Evolutionary conservation across 1,139 yeast species (phyloP).

Genomic region (Pichia sp.): DNA sequence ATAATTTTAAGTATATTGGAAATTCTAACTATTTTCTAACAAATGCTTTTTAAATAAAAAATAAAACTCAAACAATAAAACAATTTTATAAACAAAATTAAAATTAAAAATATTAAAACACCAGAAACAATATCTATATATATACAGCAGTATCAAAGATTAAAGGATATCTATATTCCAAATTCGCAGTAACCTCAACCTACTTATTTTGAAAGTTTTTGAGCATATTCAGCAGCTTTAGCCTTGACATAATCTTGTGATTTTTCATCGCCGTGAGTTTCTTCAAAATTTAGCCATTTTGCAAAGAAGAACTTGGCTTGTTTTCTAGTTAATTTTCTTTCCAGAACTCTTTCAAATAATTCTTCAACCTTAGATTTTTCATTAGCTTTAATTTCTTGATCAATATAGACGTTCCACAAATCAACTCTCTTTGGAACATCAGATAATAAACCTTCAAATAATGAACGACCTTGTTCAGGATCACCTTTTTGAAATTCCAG

Average conservation of each 20-base stretch:
- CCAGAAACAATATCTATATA: not conserved
- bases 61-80: too few relatives aligned
- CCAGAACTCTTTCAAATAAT: slow-evolving; percentile 71
- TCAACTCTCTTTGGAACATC: slow-evolving; percentile 92
- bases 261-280: slow-evolving; percentile 59
- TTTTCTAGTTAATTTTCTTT: slow-evolving; percentile 71
- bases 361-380: slow-evolving; percentile 63
- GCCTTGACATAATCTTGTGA: slow-evolving; percentile 83
- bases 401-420: slow-evolving; percentile 91
- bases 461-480: slow-evolving; percentile 87
- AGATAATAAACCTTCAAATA: slow-evolving; percentile 85
- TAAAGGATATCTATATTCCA: too few relatives aligned
- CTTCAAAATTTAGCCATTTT: slow-evolving; percentile 84
- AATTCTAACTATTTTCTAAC: too few relatives aligned
- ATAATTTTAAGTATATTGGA: too few relatives aligned
- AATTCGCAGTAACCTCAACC: not conserved
- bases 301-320: slow-evolving; percentile 94
- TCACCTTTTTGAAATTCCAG: slow-evolving; percentile 84
- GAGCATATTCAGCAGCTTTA: slow-evolving; percentile 70
- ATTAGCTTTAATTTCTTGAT: slow-evolving; percentile 66
- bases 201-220: slow-evolving; percentile 16
- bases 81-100: not conserved
- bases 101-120: not conserved
- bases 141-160: not conserved
- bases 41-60: too few relatives aligned